A percentile compares a stretch with the other conserved stretches of the same genome.
Conservation (phyloP, 441 rosid genomes). For the Omphalea diandra region DNA sequence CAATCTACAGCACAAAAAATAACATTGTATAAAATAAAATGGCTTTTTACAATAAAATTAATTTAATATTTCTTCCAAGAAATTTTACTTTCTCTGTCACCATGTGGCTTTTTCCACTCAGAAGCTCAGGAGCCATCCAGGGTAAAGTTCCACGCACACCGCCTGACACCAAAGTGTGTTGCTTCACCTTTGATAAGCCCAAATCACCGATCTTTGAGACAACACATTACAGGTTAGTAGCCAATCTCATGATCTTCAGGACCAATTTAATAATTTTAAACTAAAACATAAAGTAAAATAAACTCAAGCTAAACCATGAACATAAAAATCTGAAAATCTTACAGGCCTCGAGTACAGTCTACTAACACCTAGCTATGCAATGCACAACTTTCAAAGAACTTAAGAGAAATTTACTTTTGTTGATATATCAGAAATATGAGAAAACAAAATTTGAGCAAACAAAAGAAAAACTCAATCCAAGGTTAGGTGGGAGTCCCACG, state of each 20-base stretch:
- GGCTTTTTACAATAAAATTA: background rate
- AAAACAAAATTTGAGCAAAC: background rate
- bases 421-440: too few species aligned
- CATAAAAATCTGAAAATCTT: conserved; percentile 17
- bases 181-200: conserved; percentile 95
- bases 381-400: conserved; percentile 15
- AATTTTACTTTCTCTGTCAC: conserved; percentile 85
- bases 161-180: conserved; percentile 92
- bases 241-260: conserved; percentile 9
- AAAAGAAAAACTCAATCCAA: conserved; percentile 19
- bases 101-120: conserved; percentile 97
- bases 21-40: conserved; percentile 7
- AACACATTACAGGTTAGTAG: conserved; percentile 16
- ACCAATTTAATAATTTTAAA: conserved; percentile 1
- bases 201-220: conserved; percentile 84
- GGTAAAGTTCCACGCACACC: conserved; percentile 99
- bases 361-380: conserved; percentile 17
- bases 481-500: background rate
- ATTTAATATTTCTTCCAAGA: background rate
- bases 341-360: background rate
- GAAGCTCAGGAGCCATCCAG: conserved; percentile 99
- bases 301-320: conserved; percentile 1
- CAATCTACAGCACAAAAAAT: conserved; percentile 53
- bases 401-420: too few species aligned
- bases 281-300: background rate